phyloP scores from a whole-genome alignment of 331 rosid genomes.

The Cydonia oblonga region DNA sequence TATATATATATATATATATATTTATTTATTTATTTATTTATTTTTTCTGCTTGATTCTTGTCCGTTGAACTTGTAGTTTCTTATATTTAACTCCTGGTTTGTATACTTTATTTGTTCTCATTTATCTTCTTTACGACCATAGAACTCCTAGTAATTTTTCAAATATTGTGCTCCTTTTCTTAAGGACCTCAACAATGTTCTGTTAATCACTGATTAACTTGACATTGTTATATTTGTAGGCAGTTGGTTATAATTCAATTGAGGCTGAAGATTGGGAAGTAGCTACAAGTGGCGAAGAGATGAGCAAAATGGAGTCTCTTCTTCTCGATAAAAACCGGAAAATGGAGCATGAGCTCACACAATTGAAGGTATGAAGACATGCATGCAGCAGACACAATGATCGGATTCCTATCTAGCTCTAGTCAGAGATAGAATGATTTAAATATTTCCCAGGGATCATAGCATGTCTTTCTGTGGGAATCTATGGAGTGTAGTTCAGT shows the following conservation, averaged over 20 bases:
- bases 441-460: no score
- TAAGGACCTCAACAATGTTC: not conserved
- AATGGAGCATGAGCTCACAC: conserved; percentile 95
- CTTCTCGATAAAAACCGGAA: conserved; percentile 98
- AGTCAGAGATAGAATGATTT: not conserved
- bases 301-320: conserved; percentile 99
- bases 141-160: not conserved
- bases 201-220: conserved; percentile 7
- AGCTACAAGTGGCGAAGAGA: conserved; percentile 94
- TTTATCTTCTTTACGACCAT: not conserved
- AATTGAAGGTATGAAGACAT: conserved; percentile 52
- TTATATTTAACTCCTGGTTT: not conserved
- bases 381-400: not conserved
- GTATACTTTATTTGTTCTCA: not conserved
- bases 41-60: not conserved
- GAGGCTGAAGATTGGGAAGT: conserved; percentile 99
- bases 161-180: not conserved
- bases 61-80: not conserved
- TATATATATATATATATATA: no score
- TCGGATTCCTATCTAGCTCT: not conserved
- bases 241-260: conserved; percentile 91
- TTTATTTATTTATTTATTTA: no score
- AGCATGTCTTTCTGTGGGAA: not conserved
- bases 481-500: not conserved
- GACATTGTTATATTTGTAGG: conserved; percentile 35